Percentiles rank a stretch among this genome's conserved stretches.
Conservation (phyloP, 257 asterid species). For the Nicotiana tomentosiformis region DNA sequence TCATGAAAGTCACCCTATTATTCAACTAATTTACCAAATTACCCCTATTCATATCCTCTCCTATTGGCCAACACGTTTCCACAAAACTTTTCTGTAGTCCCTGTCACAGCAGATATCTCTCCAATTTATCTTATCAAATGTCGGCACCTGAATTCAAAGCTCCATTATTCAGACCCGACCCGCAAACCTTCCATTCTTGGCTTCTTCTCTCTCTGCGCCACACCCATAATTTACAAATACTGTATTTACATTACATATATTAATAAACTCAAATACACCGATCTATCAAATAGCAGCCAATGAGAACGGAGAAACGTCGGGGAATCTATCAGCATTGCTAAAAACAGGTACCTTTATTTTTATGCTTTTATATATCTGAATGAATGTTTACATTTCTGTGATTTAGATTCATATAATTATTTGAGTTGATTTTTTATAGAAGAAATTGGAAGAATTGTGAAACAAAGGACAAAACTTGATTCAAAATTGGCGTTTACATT, state of each 20-base stretch:
- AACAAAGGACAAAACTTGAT: neutral
- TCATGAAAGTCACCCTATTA: neutral
- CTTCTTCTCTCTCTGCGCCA: neutral
- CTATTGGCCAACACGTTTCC: neutral
- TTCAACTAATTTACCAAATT: neutral
- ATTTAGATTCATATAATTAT: neutral
- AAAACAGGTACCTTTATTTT: neutral
- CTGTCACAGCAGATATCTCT: neutral
- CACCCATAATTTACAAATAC: neutral
- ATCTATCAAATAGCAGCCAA: neutral
- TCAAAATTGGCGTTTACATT: neutral
- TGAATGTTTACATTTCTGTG: neutral
- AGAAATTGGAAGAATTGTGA: neutral
- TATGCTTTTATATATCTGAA: neutral
- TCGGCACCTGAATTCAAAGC: neutral
- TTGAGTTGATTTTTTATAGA: neutral
- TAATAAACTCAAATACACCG: neutral
- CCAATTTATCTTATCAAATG: neutral
- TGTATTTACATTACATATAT: neutral
- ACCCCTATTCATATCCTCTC: neutral
- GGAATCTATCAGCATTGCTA: neutral
- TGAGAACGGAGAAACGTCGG: neutral
- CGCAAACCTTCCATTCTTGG: neutral
- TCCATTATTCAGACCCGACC: neutral
- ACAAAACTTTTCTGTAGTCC: neutral